A percentile compares a stretch with the other conserved stretches of the same genome.
Conservation (phyloP, 2,329 filamentous ascomycete species). For the Diplodia scrobiculata region DNA sequence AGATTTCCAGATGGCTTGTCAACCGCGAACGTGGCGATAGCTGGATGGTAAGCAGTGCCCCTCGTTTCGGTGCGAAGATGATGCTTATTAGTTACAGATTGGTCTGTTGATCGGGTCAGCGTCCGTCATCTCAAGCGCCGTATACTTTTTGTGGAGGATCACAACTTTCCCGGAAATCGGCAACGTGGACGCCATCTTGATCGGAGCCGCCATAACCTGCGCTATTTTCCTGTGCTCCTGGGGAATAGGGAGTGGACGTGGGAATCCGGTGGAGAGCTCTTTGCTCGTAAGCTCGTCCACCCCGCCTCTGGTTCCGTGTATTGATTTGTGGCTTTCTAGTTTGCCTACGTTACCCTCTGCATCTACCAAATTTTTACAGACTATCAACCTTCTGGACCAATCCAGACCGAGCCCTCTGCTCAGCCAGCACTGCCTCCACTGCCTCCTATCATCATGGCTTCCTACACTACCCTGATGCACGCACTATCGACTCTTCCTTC, state of each 20-base stretch:
- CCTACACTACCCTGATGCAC: slow-evolving; percentile 87
- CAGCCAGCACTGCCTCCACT: slow-evolving; percentile 95
- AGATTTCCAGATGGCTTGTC: slow-evolving; percentile 92
- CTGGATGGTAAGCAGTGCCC: slow-evolving; percentile 74
- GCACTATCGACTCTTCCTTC: slow-evolving; percentile 79
- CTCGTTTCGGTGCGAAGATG: background rate
- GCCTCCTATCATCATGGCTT: slow-evolving; percentile 97
- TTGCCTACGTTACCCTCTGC: slow-evolving; percentile 97
- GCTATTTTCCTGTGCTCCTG: slow-evolving; percentile 90
- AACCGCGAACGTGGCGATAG: slow-evolving; percentile 91
- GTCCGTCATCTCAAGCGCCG: slow-evolving; percentile 86
- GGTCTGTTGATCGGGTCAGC: slow-evolving; percentile 83
- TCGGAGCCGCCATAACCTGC: slow-evolving; percentile 88
- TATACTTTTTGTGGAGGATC: slow-evolving; percentile 96
- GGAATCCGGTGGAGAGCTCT: slow-evolving; percentile 93
- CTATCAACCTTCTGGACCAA: slow-evolving; percentile 75
- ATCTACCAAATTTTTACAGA: slow-evolving; percentile 99
- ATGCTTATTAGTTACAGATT: slow-evolving; percentile 64
- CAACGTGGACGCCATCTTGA: slow-evolving; percentile 88
- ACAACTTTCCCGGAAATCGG: slow-evolving; percentile 90
- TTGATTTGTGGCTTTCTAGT: slow-evolving; percentile 48
- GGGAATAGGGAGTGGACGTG: slow-evolving; percentile 89
- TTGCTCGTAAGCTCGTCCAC: slow-evolving; percentile 58
- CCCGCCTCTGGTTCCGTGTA: background rate
- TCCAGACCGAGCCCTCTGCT: slow-evolving; percentile 56